These are phyloP conservation scores for Pythium rishiriense DNA, from an alignment of 352 stramenopile species.

Conservation along the genomic window DNA sequence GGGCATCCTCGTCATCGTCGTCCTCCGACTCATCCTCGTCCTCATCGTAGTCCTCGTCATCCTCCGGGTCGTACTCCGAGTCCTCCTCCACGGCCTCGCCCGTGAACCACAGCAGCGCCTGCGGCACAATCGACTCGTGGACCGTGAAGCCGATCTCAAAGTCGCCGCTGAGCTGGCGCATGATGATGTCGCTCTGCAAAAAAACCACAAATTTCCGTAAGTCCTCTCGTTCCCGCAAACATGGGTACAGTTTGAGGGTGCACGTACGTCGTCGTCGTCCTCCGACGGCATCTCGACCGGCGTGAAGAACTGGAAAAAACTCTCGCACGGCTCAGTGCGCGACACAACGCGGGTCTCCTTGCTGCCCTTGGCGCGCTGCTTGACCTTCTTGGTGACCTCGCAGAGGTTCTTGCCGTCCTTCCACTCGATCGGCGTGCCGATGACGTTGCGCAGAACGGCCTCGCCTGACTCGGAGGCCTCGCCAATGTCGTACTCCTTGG, in stretches of 20 bases:
- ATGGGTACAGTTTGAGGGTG: constrained; percentile 19
- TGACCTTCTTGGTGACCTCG: constrained; percentile 87
- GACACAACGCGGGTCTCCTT: constrained; percentile 78
- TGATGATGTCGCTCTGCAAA: constrained; percentile 80
- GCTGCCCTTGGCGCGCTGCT: constrained; percentile 80
- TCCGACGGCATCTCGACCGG: constrained; percentile 85
- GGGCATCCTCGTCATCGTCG: constrained; percentile 59
- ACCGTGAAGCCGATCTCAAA: constrained; percentile 88
- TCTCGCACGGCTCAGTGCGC: constrained; percentile 81
- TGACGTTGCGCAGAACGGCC: constrained; percentile 77
- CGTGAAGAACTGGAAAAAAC: constrained; percentile 89
- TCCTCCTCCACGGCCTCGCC: constrained; percentile 78
- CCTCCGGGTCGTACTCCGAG: constrained; percentile 82
- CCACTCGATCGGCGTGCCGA: constrained; percentile 76
- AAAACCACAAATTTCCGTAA: constrained; percentile 8
- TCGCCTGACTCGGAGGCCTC: constrained; percentile 80
- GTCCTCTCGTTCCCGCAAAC: not conserved
- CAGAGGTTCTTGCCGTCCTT: constrained; percentile 83
- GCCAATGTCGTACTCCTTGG: constrained; percentile 86
- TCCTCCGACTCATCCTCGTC: constrained; percentile 61
- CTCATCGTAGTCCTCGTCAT: constrained; percentile 67
- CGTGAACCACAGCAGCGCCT: constrained; percentile 87
- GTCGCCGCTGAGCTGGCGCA: constrained; percentile 80
- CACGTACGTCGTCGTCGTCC: constrained; percentile 78
- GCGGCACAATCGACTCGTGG: constrained; percentile 87